Evolutionary conservation across 1,284 basidiomycete species (phyloP), one percentile per base, ranked within the genome.

Genomic region (Waitea zeae): DNA sequence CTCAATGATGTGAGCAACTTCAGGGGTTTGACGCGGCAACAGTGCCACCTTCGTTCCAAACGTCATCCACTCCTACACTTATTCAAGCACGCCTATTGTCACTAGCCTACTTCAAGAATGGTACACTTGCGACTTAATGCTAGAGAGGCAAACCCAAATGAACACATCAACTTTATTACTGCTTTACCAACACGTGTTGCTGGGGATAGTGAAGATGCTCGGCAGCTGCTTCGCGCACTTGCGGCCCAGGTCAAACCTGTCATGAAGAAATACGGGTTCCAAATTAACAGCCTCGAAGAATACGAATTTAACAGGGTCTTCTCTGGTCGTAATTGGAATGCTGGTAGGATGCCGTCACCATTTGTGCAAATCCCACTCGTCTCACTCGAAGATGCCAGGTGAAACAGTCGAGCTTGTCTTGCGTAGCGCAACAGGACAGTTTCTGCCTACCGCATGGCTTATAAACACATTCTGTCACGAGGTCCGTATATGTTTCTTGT

Each of bases 381-480:
- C 24, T n/a, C n/a, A 9, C 24, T 7, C 24, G 7, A 7, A 26
- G n/a, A n/a, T n/a, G n/a, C n/a, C n/a, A n/a, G n/a, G n/a, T 26
- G 9, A n/a, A 26, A 7, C n/a, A n/a, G 12, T 40, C 81, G 81
- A 86, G 46, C 59, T 86, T 11, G 81, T 86, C 9, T 54, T 86
- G 2, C 63, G 79, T 17, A 59, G 69, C 26, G 53, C 60, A 3
- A 57, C 64, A 38, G 76, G 80, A 7, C 57, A 57, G 0, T 74
- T 80, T 43, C 58, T 67, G 18, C 61, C 77, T 1, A 63, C 59
- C 4, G 64, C 66, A n/a, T 79, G 70, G 65, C 47, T 86, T 14
- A 64, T 86, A 60, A 71, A 75, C 41, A 77, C 73, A 1, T 50
- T 86, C n/a, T 86, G 80, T 47, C 81, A 86, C 46, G 81, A 86